Evolutionary conservation across 2,329 filamentous ascomycete genomes (phyloP), one percentile per base, ranked within the genome.

Genomic region (Fusarium sp.): DNA sequence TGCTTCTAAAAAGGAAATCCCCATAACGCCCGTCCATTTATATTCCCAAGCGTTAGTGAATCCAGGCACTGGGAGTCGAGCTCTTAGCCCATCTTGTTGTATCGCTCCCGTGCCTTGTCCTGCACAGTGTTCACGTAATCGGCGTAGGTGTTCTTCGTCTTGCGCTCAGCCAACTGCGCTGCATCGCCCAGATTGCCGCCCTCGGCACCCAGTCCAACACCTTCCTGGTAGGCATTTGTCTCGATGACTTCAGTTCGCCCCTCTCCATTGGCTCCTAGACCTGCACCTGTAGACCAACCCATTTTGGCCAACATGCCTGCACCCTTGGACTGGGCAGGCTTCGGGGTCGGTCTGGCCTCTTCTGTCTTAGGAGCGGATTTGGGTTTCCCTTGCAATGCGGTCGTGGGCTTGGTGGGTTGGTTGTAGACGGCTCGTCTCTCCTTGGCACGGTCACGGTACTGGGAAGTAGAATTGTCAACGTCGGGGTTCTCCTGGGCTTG

Each of bases 151-250:
- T 87, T 86, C 74, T 84, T 86, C 6, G 90, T 92, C 75, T 87
- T 86, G 69, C 86, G 83, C 66, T 87, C 86, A 25, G 90, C 90
- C 74, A 91, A 84, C 74, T 88, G 85, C 10, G 84, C 83, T 29
- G 91, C 91, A 78, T 93, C 90, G 15, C 91, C 91, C 40, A 91
- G 79, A 74, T 90, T 90, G n/a, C 89, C 86, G 1, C 90, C 90
- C 73, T 90, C 86, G 3, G 90, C 91, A 1, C 91, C 91, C 18
- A 93, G 80, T 2, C 91, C 91, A 2, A 92, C 91, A 20, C 91
- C 91, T 18, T 89, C 86, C 22, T 87, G 84, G 77, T 93, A 93
- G 11, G 89, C 85, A 55, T 87, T 85, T 15, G 89, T 89, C 30
- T 86, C 84, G 57, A 93, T 87, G 6, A 88, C 88, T 53, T 90